Percentiles rank a stretch among this genome's conserved stretches.
Conservation (phyloP, 1,284 basidiomycete genomes). For the Kwoniella shivajii region DNA sequence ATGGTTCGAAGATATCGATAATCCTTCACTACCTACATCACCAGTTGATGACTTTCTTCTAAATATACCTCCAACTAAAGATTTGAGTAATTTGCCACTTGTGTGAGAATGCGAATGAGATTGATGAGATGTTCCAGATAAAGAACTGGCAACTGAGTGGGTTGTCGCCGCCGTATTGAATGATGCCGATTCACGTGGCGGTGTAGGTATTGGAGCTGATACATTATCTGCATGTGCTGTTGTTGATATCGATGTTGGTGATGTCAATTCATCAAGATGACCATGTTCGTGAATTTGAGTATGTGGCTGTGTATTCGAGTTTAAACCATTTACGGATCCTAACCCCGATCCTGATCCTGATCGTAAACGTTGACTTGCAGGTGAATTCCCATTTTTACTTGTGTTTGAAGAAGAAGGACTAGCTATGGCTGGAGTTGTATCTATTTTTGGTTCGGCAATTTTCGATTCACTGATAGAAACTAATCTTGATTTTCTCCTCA, state of each 20-base stretch:
- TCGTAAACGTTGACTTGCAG: too few species aligned
- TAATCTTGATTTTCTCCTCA: constrained; percentile 2
- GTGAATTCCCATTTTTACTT: neutral
- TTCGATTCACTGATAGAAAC: constrained; percentile 8
- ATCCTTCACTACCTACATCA: neutral
- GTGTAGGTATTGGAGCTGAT: constrained; percentile 4
- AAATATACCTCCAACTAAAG: constrained; percentile 37
- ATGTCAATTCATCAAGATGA: neutral
- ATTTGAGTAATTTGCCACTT: constrained; percentile 29
- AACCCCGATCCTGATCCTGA: too few species aligned
- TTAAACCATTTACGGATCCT: too few species aligned
- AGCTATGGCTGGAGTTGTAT: constrained; percentile 12
- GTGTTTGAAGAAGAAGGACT: neutral
- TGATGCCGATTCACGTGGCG: neutral
- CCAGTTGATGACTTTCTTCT: constrained; percentile 15
- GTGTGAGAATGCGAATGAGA: constrained; percentile 5
- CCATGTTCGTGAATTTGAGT: too few species aligned
- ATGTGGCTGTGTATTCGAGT: too few species aligned
- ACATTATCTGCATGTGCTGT: too few species aligned
- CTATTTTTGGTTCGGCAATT: constrained; percentile 24
- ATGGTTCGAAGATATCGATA: constrained; percentile 1
- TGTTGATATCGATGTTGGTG: too few species aligned
- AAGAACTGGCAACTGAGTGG: too few species aligned
- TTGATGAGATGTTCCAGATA: too few species aligned
- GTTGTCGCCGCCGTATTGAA: neutral